Conservation (phyloP, 768 basidiomycete species). For the Boletus barrowsii region DNA sequence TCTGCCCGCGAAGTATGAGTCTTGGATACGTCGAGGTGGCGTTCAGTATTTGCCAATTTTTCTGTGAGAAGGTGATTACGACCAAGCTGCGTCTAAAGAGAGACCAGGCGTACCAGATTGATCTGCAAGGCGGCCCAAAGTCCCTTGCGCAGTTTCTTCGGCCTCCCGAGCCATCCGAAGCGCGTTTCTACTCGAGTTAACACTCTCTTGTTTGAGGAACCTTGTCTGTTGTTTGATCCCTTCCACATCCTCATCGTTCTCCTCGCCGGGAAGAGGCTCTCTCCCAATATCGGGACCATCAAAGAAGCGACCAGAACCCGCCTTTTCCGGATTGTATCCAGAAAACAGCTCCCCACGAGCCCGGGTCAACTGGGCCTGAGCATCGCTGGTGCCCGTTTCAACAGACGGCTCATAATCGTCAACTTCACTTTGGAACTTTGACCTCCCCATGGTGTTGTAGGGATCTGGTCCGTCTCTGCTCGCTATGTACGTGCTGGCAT, state of each 20-base stretch:
- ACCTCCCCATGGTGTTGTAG: conserved; percentile 36
- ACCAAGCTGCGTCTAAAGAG: neutral
- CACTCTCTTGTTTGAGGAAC: conserved; percentile 87
- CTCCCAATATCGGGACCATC: conserved; percentile 52
- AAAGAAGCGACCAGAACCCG: conserved; percentile 63
- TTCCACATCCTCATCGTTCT: conserved; percentile 86
- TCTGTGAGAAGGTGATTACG: conserved; percentile 39
- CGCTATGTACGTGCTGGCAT: conserved; percentile 60
- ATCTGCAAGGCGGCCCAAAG: conserved; percentile 77
- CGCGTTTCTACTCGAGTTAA: conserved; percentile 87
- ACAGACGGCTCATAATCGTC: conserved; percentile 25
- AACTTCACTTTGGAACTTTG: conserved; percentile 23
- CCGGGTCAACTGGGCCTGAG: conserved; percentile 50
- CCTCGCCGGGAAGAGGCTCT: conserved; percentile 59
- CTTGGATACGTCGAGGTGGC: conserved; percentile 90
- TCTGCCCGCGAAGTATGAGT: conserved; percentile 84
- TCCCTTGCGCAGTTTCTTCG: conserved; percentile 90
- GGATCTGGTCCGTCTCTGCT: conserved; percentile 64
- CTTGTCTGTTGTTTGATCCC: conserved; percentile 92
- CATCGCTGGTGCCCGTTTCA: conserved; percentile 13
- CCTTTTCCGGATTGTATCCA: conserved; percentile 63
- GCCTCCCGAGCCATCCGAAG: conserved; percentile 92
- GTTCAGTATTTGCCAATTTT: conserved; percentile 90
- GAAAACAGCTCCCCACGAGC: conserved; percentile 75
- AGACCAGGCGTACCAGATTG: conserved; percentile 76